Evolutionary conservation across 768 basidiomycete species (phyloP).

Genomic region (Lactarius trivialis): DNA sequence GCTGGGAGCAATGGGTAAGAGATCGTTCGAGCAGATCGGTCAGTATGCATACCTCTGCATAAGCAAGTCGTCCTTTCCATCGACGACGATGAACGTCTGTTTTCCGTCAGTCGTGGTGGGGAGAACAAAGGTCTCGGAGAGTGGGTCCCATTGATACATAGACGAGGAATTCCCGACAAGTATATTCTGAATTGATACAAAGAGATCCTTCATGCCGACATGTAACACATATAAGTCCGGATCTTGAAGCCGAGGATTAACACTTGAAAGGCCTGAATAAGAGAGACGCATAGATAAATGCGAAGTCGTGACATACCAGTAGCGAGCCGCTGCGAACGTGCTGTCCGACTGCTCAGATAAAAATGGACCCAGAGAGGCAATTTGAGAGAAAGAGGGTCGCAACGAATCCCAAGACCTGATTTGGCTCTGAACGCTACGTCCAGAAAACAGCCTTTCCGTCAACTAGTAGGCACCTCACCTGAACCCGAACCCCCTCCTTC

Average conservation of each 20-base stretch:
- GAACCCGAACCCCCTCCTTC: constrained; percentile 2
- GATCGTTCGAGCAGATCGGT: background rate
- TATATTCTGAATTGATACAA: constrained; percentile 47
- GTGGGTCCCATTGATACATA: constrained; percentile 56
- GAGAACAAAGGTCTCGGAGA: constrained; percentile 51
- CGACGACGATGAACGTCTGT: constrained; percentile 39
- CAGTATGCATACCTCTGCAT: constrained; percentile 43
- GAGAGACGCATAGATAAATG: background rate
- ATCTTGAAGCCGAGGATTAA: constrained; percentile 41
- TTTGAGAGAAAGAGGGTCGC: constrained; percentile 30
- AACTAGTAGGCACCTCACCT: constrained; percentile 1
- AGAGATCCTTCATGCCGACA: constrained; percentile 42
- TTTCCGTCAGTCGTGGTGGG: constrained; percentile 32
- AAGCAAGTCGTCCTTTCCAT: constrained; percentile 50
- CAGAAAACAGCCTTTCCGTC: background rate
- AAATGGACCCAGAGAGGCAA: constrained; percentile 44
- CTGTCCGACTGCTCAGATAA: constrained; percentile 59
- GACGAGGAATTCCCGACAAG: constrained; percentile 63
- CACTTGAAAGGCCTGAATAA: constrained; percentile 32
- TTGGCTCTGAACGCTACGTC: constrained; percentile 34
- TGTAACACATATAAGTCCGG: constrained; percentile 36
- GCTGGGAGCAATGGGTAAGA: constrained; percentile 32
- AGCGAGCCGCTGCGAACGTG: constrained; percentile 49
- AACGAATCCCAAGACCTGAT: constrained; percentile 61
- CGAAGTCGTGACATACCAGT: constrained; percentile 45